A percentile compares a stretch with the other conserved stretches of the same genome.
Evolutionary conservation across 106 monocot genomes (phyloP).

Genomic region (Allium fistulosum): DNA sequence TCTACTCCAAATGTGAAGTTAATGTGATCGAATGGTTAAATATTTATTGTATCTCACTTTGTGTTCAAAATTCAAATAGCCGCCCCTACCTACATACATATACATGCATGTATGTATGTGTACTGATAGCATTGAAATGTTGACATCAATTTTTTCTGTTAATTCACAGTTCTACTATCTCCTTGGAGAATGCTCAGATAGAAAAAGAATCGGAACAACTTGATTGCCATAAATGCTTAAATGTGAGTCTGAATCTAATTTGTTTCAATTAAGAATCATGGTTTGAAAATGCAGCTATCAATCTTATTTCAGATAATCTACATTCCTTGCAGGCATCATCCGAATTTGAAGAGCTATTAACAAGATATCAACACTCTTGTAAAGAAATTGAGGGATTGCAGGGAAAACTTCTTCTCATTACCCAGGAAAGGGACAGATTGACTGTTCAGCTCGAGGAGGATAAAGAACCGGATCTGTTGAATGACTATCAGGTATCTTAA

Average conservation of each 20-base stretch:
- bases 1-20: too few relatives aligned
- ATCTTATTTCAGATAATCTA: not conserved
- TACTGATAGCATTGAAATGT: too few relatives aligned
- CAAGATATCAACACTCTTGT: conserved; percentile 13
- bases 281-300: too few relatives aligned
- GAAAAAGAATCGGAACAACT: conserved; percentile 14
- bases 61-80: too few relatives aligned
- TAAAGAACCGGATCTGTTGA: not conserved
- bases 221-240: conserved; percentile 3
- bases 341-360: conserved; percentile 16
- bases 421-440: conserved; percentile 12
- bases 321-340: conserved; percentile 12
- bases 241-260: conserved; percentile 24
- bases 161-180: conserved; percentile 16
- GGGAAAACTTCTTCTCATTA: conserved; percentile 7
- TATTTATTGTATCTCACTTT: too few relatives aligned
- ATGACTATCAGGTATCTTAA: conserved; percentile 11
- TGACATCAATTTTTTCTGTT: too few relatives aligned
- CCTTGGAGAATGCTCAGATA: conserved; percentile 23
- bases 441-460: conserved; percentile 4
- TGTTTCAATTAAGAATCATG: not conserved
- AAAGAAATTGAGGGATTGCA: conserved; percentile 16
- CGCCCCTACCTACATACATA: too few relatives aligned
- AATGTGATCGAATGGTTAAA: too few relatives aligned
- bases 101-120: too few relatives aligned